Conservation (phyloP, 2,329 filamentous ascomycete species). For the Diaporthe humulicola region DNA sequence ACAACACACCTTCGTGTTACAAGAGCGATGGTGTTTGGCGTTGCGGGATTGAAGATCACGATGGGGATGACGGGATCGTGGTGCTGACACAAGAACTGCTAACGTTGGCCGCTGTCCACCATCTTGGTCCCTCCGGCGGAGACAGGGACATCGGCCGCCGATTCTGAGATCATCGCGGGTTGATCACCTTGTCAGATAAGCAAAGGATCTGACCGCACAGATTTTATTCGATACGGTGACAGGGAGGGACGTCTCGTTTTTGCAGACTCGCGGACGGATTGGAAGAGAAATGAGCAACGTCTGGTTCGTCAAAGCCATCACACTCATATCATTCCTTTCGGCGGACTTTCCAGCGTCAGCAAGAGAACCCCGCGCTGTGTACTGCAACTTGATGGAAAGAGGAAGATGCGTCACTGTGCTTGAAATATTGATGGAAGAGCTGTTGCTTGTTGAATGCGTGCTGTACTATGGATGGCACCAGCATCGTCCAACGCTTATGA, state of each 20-base stretch:
- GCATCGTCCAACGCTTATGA: background rate
- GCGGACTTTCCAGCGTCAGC: background rate
- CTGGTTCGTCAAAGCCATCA: background rate
- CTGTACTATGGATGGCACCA: background rate
- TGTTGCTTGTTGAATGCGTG: background rate
- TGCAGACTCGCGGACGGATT: background rate
- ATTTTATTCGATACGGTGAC: background rate
- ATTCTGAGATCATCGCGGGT: background rate
- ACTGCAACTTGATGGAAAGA: background rate
- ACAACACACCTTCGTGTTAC: background rate
- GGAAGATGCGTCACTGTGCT: no score
- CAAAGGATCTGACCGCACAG: background rate
- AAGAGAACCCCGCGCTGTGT: background rate
- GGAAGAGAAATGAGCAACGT: background rate
- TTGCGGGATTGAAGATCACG: background rate
- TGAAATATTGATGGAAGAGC: background rate
- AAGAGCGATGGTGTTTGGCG: conserved; percentile 13
- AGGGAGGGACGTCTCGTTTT: background rate
- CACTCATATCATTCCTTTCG: background rate
- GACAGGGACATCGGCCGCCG: background rate
- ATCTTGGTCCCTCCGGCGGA: background rate
- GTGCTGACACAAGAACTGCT: background rate
- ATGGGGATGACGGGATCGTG: background rate
- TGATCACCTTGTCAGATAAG: background rate
- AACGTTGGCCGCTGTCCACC: background rate